Evolutionary conservation across 768 basidiomycete genomes (phyloP).

Genomic region (Russula sp.): DNA sequence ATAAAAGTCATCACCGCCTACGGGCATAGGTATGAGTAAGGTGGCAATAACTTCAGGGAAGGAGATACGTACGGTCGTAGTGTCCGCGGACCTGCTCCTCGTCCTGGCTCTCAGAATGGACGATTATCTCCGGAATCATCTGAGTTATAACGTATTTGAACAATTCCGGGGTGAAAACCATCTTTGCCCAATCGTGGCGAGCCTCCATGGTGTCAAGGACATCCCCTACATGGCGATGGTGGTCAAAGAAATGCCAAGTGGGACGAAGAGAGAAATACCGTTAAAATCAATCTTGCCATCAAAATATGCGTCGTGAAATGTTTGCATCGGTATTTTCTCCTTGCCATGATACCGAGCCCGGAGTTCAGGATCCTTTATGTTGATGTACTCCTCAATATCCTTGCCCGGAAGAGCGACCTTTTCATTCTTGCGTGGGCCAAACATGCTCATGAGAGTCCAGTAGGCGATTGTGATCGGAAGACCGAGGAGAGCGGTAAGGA

Average conservation of each 20-base stretch:
- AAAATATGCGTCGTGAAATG: conserved; percentile 97
- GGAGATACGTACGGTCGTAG: conserved; percentile 72
- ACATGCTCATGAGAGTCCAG: conserved; percentile 85
- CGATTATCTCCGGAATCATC: conserved; percentile 89
- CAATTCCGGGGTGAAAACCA: conserved; percentile 85
- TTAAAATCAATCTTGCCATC: conserved; percentile 96
- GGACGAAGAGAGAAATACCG: conserved; percentile 47
- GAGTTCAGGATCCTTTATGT: conserved; percentile 80
- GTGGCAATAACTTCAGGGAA: conserved; percentile 8
- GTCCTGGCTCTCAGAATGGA: conserved; percentile 89
- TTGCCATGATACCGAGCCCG: conserved; percentile 76
- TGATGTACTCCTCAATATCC: conserved; percentile 86
- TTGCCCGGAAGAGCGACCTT: conserved; percentile 83
- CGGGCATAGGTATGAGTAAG: conserved; percentile 15
- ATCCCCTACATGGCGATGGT: conserved; percentile 56
- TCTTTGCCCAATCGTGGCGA: conserved; percentile 93
- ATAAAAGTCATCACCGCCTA: conserved; percentile 95
- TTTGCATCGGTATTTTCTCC: conserved; percentile 95
- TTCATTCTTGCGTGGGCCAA: conserved; percentile 77
- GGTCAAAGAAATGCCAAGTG: conserved; percentile 21
- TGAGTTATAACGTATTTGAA: conserved; percentile 91
- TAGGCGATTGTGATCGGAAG: conserved; percentile 78
- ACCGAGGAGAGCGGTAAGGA: conserved; percentile 72
- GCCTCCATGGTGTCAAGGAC: conserved; percentile 91
- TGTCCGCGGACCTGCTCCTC: conserved; percentile 94